A percentile compares a stretch with the other conserved stretches of the same genome.
Conservation (phyloP, 441 rosid genomes). For the Eruca vesicaria region DNA sequence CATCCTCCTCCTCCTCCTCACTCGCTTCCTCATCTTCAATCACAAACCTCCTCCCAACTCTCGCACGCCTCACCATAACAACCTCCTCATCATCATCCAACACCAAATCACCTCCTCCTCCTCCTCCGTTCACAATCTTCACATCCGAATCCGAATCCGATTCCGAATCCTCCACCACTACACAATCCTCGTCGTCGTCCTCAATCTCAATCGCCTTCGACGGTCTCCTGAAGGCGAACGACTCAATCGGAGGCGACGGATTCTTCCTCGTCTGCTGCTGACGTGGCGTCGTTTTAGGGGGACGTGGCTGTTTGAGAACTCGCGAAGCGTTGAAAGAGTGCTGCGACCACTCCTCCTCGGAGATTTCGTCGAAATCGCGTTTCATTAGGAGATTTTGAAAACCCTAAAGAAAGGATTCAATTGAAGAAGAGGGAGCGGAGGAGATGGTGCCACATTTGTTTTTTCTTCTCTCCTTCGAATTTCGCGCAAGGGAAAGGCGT, state of each 20-base stretch:
- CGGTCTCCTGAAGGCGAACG: constrained; percentile 57
- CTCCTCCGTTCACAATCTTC: constrained; percentile 44
- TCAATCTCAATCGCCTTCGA: constrained; percentile 22
- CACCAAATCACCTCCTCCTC: constrained; percentile 47
- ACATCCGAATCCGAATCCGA: constrained; percentile 50
- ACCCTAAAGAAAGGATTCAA: constrained; percentile 28
- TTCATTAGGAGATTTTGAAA: constrained; percentile 50
- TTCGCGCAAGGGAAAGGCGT: constrained; percentile 26
- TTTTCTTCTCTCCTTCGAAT: background rate
- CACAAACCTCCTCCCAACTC: constrained; percentile 71
- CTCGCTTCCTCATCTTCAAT: constrained; percentile 53
- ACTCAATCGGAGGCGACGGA: constrained; percentile 61
- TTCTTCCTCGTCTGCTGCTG: constrained; percentile 21
- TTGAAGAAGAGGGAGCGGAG: background rate
- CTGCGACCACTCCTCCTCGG: constrained; percentile 86
- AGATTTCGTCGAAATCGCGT: constrained; percentile 77
- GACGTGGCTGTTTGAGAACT: constrained; percentile 44
- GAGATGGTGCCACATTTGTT: constrained; percentile 15
- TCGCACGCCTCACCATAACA: constrained; percentile 30
- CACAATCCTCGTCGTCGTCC: constrained; percentile 44
- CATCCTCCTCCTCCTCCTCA: constrained; percentile 51
- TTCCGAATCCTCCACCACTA: constrained; percentile 37
- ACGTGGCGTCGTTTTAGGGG: constrained; percentile 26
- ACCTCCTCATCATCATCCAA: constrained; percentile 34
- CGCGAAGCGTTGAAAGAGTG: constrained; percentile 83